Percentiles rank a stretch among this genome's conserved stretches.
These are phyloP conservation scores for Novymonas esmeraldas DNA, from an alignment of 208 protist species.

Conservation along the genomic window DNA sequence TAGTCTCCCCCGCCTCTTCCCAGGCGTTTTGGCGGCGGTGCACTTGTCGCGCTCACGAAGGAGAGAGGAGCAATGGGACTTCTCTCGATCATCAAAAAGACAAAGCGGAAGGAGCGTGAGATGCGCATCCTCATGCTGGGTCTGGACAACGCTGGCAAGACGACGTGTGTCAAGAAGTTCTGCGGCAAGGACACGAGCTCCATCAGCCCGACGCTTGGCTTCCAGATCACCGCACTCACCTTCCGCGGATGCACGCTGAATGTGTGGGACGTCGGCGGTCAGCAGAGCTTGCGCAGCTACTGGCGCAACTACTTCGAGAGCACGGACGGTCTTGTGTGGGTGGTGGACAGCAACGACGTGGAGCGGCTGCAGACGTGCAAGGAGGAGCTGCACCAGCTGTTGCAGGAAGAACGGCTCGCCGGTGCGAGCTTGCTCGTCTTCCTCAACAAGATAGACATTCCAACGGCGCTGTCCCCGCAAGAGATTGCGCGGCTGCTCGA, in stretches of 20 bases:
- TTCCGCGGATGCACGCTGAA: conserved; percentile 97
- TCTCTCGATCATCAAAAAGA: conserved; percentile 98
- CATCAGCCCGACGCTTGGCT: conserved; percentile 98
- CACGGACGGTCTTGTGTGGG: conserved; percentile 97
- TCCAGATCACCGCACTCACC: conserved; percentile 99
- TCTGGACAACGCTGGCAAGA: conserved; percentile 98
- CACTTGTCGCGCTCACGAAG: no score
- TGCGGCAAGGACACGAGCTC: conserved; percentile 97
- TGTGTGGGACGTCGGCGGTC: conserved; percentile 99
- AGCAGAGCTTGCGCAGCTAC: conserved; percentile 98
- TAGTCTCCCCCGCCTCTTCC: no score
- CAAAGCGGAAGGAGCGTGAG: conserved; percentile 98
- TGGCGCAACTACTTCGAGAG: conserved; percentile 98
- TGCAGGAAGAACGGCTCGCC: conserved; percentile 97
- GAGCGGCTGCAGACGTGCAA: conserved; percentile 93
- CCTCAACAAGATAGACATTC: conserved; percentile 99
- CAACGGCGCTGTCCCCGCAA: conserved; percentile 57
- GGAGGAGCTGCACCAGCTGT: conserved; percentile 94
- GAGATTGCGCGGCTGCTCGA: conserved; percentile 80
- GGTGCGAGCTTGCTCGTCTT: conserved; percentile 99
- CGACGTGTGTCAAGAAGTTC: conserved; percentile 99
- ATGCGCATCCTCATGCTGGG: conserved; percentile 99
- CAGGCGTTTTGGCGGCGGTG: no score
- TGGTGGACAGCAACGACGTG: conserved; percentile 96
- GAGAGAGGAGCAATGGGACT: conserved; percentile 97